Evolutionary conservation across 345 rosid species (phyloP), one percentile per base, ranked within the genome.

Genomic region (Mercurialis annua): DNA sequence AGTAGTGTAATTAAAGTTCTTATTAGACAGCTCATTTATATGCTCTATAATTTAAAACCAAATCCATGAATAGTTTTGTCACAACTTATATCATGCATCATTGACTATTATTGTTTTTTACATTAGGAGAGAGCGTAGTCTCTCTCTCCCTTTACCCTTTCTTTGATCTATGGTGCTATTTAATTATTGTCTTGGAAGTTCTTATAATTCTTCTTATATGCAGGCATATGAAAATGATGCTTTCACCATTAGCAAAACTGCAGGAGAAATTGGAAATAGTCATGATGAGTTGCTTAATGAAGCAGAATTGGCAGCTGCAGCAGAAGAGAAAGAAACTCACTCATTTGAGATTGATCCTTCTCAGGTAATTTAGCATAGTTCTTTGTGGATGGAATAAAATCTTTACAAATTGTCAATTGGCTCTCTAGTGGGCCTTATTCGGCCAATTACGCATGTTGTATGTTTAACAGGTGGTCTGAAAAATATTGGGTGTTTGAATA

Each of bases 301-400:
- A 81, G 92, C 95, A 77, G 92, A 91, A 69, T 70, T 89, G 82
- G 99, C 96, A 33, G 97, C 98, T 76, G 98, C 82, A 26, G 83
- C 93, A 42, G 96, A 91, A 82, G 98, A 91, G 42, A 94, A 89
- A 77, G 92, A 89, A 84, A 89, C 96, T 40, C 96, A 91, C 74
- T 86, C 95, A 18, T 91, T 89, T 81, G 98, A 94, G 76, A 71
- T 91, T 50, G 90, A 89, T 65, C 99, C 99, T 63, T 59, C 96
- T 62, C 98, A 86, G 92, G 99, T 88, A 69, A 44, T 61, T 55
- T 27, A n/a, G 34, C 48, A 65, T 23, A 23, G 29, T 24, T 61
- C 10, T 24, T 61, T 46, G 47, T 14, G 2, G 12, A 29, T 61
- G 31, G 31, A 61, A 42, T 20, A 8, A 3, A 9, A 7, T 3